Evolutionary conservation across 768 basidiomycete species (phyloP), one percentile per base, ranked within the genome.

Genomic region (Russula sp.): DNA sequence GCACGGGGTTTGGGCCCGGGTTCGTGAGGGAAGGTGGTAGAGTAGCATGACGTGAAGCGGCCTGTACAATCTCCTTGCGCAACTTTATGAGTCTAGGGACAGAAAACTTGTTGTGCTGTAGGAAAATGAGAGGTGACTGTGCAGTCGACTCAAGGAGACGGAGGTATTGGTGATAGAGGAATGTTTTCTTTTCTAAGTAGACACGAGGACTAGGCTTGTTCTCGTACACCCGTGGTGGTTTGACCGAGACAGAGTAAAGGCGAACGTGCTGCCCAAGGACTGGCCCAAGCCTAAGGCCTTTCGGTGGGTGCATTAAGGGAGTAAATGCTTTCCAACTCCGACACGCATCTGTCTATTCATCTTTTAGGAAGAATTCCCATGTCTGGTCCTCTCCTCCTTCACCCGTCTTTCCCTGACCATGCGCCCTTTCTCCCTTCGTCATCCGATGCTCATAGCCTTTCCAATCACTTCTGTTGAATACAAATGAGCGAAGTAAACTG

Each of bases 361-460:
- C 68, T 55, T 57, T 65, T 18, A 82, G 65, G 73, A 80, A 92
- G 74, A 95, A 94, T 73, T 94, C 90, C 92, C 93, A 95, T 65
- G 90, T 94, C 63, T 91, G 78, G 67, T 93, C 89, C 68, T 86
- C 89, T 52, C 85, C 89, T 9, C 83, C 87, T 70, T 84, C 84
- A 42, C 84, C 89, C 13, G 84, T 90, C 76, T 73, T 86, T 32
- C 82, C 84, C 45, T 76, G 81, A 34, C 83, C 87, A 71, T 82
- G 82, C 0, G 73, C 89, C 72, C 83, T 79, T 76, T 83, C 91
- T 6, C 95, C 95, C 70, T 94, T 89, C 3, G 96, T 97, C 86
- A 96, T 89, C n/a, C 91, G 78, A 72, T 98, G 96, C 68, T 87
- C 87, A 69, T 98, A 98, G 1, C 91, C 93, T 53, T 81, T 83